phyloP scores from a whole-genome alignment of 179 eudicot species.

The Pouteria campechiana region DNA sequence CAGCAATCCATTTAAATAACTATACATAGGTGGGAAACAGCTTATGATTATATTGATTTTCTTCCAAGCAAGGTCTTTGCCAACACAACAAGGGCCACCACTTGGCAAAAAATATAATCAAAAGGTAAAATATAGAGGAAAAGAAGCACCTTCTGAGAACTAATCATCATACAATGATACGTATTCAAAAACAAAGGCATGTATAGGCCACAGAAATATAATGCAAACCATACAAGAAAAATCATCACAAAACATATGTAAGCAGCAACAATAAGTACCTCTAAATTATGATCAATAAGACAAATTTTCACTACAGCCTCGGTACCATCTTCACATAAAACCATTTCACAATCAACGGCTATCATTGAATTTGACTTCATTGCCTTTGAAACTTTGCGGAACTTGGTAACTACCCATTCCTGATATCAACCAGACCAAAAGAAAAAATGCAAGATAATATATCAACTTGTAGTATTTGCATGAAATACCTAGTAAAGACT shows the following conservation, averaged over 20 bases:
- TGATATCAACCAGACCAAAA: constrained; percentile 13
- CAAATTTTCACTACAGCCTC: constrained; percentile 90
- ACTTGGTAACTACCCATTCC: constrained; percentile 72
- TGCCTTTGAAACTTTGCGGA: constrained; percentile 31
- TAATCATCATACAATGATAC: too few species aligned
- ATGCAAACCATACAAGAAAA: too few species aligned
- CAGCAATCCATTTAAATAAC: too few species aligned
- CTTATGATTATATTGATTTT: too few species aligned
- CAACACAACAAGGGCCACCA: too few species aligned
- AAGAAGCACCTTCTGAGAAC: too few species aligned
- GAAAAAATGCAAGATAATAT: background rate
- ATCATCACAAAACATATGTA: background rate
- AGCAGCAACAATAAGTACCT: constrained; percentile 27
- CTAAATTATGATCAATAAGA: constrained; percentile 52
- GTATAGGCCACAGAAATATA: too few species aligned
- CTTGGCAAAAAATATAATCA: too few species aligned
- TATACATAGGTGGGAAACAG: too few species aligned
- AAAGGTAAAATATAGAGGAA: too few species aligned
- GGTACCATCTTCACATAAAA: constrained; percentile 91
- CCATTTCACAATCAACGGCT: constrained; percentile 99
- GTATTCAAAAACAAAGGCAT: too few species aligned
- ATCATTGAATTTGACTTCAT: constrained; percentile 33
- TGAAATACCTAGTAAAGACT: background rate
- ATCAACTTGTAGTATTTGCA: background rate
- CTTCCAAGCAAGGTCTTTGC: too few species aligned